Evolutionary conservation across 1,284 basidiomycete genomes (phyloP), one percentile per base, ranked within the genome.

Genomic region (Ganoderma boninense): DNA sequence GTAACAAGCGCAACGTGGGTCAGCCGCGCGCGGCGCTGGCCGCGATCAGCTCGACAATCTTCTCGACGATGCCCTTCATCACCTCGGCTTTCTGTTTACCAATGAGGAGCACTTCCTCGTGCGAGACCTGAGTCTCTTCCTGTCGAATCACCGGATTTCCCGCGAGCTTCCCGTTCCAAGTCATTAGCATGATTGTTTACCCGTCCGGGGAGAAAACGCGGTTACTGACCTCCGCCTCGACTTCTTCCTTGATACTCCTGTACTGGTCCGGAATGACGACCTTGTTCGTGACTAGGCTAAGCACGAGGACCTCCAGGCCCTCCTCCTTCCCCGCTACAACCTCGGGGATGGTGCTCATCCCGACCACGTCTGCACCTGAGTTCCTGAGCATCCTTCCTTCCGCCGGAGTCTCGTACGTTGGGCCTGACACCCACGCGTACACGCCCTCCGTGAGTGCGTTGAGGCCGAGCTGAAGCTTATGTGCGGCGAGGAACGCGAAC

Each of bases 271-370:
- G 90, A 73, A 95, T 91, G 57, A 95, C 89, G 6, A 96, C 95
- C 76, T 87, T 85, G 81, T 96, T 96, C 42, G 95, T 95, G 57
- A 95, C 93, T 56, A 96, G 83, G 73, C 91, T 94, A 60, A 96
- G 83, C 13, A 93, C 94, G 79, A 93, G 82, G 42, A 93, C 89
- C 65, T 93, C 86, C 71, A 96, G 72, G 0, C 91, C 91, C 74
- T 91, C 91, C 76, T 95, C 91, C 64, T 89, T 84, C 26, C 93
- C 95, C 0, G 90, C 92, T 23, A 96, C 83, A n/a, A 96, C 94
- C 82, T 96, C 95, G 0, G 95, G 95, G n/a, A 96, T 88, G 0
- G 95, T 96, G 74, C 92, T 94, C 95, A 96, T 96, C 2, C 95
- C 95, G 1, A 96, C 94, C 10, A 95, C 92, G 76, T 95, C 94